Percentiles rank a stretch among this genome's conserved stretches.
Evolutionary conservation across 2,329 filamentous ascomycete species (phyloP).

Genomic region (Zelopaecilomyces penicillatus): DNA sequence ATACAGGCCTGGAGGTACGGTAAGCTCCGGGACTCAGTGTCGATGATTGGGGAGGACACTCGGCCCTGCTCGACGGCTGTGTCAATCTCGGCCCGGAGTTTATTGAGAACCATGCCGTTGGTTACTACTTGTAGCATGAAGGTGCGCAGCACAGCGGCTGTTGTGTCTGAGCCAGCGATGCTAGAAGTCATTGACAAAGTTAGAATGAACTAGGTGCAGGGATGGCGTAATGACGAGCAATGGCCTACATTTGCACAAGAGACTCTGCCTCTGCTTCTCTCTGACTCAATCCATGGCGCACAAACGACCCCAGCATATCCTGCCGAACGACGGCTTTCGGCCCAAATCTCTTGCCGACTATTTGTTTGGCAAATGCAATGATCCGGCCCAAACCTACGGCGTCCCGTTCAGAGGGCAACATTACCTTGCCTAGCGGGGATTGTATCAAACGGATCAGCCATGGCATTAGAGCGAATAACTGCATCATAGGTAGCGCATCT

Average conservation of each 20-base stretch:
- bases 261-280: slow-evolving; percentile 36
- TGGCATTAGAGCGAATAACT: slow-evolving; percentile 12
- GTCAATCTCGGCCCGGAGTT: slow-evolving; percentile 29
- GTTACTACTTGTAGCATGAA: slow-evolving; percentile 45
- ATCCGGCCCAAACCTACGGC: slow-evolving; percentile 30
- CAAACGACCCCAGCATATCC: slow-evolving; percentile 44
- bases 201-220: too few species aligned
- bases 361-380: slow-evolving; percentile 40
- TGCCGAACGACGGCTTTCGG: slow-evolving; percentile 31
- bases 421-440: slow-evolving; percentile 29
- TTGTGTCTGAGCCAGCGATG: slow-evolving; percentile 47
- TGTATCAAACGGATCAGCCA: slow-evolving; percentile 26
- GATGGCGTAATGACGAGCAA: background rate
- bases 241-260: slow-evolving; percentile 26
- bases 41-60: slow-evolving; percentile 17
- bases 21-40: slow-evolving; percentile 26
- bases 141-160: slow-evolving; percentile 44
- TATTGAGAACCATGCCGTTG: slow-evolving; percentile 36
- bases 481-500: slow-evolving; percentile 13
- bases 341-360: slow-evolving; percentile 37
- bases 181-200: too few species aligned
- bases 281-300: slow-evolving; percentile 29
- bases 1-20: slow-evolving; percentile 42
- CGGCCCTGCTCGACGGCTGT: slow-evolving; percentile 1
- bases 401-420: slow-evolving; percentile 33